Percentiles rank a stretch among this genome's conserved stretches.
phyloP scores from a whole-genome alignment of 768 basidiomycete genomes.

The Coprinopsis sp. region DNA sequence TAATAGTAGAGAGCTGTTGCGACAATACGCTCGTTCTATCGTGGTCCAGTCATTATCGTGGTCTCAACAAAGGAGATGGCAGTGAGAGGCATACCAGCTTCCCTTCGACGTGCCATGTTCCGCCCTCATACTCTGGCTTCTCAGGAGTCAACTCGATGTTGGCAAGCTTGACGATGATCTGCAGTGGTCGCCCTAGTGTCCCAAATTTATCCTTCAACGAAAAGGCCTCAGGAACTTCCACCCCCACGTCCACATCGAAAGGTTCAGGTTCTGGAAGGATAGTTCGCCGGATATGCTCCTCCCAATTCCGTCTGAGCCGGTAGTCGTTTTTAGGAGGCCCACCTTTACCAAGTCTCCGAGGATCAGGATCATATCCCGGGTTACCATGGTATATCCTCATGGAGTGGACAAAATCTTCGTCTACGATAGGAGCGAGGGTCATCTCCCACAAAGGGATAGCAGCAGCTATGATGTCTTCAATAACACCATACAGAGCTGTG shows the following conservation, averaged over 20 bases:
- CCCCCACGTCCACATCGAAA: not conserved
- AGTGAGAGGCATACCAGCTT: constrained; percentile 15
- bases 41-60: constrained; percentile 16
- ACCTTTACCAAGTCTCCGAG: not conserved
- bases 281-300: not conserved
- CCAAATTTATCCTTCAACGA: not conserved
- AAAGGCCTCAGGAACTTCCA: not conserved
- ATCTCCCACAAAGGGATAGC: too few relatives aligned
- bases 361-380: constrained; percentile 1
- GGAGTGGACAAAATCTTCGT: not conserved
- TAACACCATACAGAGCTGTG: too few relatives aligned
- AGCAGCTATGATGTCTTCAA: too few relatives aligned
- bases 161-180: constrained; percentile 19
- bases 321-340: not conserved
- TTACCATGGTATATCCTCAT: not conserved
- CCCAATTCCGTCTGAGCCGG: not conserved
- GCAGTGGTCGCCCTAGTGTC: constrained; percentile 10
- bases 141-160: constrained; percentile 18
- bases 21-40: constrained; percentile 23
- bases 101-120: constrained; percentile 17
- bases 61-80: constrained; percentile 12
- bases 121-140: constrained; percentile 15
- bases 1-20: constrained; percentile 25
- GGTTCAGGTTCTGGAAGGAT: constrained; percentile 1
- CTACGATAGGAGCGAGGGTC: too few relatives aligned